Evolutionary conservation across 2,329 filamentous ascomycete species (phyloP), one percentile per base, ranked within the genome.

Genomic region (Volutella citrinella): DNA sequence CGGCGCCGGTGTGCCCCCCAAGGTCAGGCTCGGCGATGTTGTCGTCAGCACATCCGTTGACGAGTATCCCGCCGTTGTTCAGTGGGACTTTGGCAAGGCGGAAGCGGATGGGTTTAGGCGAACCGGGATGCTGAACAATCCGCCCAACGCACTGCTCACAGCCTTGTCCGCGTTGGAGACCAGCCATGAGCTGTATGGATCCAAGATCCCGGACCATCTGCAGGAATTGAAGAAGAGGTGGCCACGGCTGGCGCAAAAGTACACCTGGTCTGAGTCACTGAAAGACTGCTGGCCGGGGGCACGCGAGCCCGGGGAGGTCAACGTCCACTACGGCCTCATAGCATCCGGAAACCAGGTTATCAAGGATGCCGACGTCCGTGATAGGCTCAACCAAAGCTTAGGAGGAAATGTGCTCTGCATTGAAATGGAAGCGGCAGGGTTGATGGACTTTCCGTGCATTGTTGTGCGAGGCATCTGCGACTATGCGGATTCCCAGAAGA

Each of bases 391-490:
- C n/a, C n/a, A n/a, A n/a, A n/a, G n/a, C n/a, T n/a, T n/a, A n/a
- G n/a, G n/a, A n/a, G n/a, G n/a, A n/a, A n/a, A n/a, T n/a, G n/a
- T n/a, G n/a, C n/a, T n/a, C n/a, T n/a, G n/a, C n/a, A n/a, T 40
- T 25, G 32, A 33, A 11, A 35, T 36, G 36, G 34, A 45, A 21
- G 52, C 48, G 1, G 51, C 52, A 0, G 55, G 53, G 0, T 13
- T 58, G 2, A 46, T 40, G 36, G 37, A 40, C 1, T 46, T 60
- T 4, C 55, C 55, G 1, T 65, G 55, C n/a, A 19, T 65, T 0
- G 46, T 59, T 0, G 56, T 67, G 9, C 50, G 60, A 4, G 63
- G 61, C 0, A 58, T 65, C 1, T 66, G 55, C 18, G 56, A 63
- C 23, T 66, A 65, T 30, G 46, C 59, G 3, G 63, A 68, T 30